Evolutionary conservation across 352 stramenopile species (phyloP).

Genomic region (Plasmopara muralis): DNA sequence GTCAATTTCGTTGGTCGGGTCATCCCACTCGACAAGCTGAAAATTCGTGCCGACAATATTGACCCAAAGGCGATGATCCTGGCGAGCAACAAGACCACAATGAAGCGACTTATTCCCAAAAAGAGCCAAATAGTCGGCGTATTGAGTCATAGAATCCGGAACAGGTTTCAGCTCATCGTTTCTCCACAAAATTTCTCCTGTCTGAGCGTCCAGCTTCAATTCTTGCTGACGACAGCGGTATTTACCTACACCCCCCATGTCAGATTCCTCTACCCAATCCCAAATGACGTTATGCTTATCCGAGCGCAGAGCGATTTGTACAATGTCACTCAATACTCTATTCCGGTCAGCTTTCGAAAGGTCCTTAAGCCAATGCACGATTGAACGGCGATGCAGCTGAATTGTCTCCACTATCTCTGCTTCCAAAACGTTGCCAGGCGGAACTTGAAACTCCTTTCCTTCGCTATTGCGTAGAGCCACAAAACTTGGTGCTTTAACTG

Average conservation of each 20-base stretch:
- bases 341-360: conserved; percentile 28
- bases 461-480: conserved; percentile 46
- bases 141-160: conserved; percentile 88
- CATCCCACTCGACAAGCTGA: conserved; percentile 86
- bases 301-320: conserved; percentile 67
- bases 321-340: conserved; percentile 52
- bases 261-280: conserved; percentile 56
- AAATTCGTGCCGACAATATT: conserved; percentile 86
- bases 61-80: conserved; percentile 84
- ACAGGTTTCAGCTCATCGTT: conserved; percentile 88
- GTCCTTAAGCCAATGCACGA: conserved; percentile 61
- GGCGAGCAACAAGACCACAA: conserved; percentile 76
- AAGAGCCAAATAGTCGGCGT: conserved; percentile 75
- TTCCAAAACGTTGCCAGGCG: conserved; percentile 79
- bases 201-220: conserved; percentile 82
- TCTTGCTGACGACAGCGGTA: conserved; percentile 71
- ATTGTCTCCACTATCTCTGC: conserved; percentile 81
- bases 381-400: conserved; percentile 67
- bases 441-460: conserved; percentile 57
- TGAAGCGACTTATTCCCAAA: conserved; percentile 84
- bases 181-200: conserved; percentile 85
- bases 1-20: conserved; percentile 60
- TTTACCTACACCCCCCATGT: conserved; percentile 48
- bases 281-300: conserved; percentile 46
- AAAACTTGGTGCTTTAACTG: conserved; percentile 81